These are phyloP conservation scores for Herpetomonas samuelpessoai DNA, from an alignment of 208 protist species.

Conservation along the genomic window DNA sequence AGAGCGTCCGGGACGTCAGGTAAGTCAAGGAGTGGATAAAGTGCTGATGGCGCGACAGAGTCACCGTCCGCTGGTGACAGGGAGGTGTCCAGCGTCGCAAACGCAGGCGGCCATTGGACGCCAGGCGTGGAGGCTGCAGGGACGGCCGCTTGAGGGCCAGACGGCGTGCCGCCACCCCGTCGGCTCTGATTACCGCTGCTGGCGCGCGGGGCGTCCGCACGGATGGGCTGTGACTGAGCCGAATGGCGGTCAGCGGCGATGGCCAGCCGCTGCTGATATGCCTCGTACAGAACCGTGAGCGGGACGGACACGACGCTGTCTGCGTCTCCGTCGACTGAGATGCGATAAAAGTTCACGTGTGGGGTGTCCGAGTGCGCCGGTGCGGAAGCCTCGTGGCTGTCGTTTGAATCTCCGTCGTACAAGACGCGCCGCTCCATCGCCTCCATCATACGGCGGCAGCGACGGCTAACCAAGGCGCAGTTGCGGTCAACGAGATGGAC, in stretches of 20 bases:
- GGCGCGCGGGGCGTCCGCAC: no score
- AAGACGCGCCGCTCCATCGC: constrained; percentile 21
- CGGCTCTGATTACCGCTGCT: neutral
- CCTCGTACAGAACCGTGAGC: neutral
- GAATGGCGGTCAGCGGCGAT: no score
- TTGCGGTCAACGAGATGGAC: constrained; percentile 61
- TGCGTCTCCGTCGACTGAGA: neutral
- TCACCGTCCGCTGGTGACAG: no score
- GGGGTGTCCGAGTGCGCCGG: neutral
- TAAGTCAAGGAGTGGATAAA: constrained; percentile 52
- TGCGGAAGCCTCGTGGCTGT: constrained; percentile 3
- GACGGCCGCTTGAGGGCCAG: no score
- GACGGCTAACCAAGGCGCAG: constrained; percentile 53
- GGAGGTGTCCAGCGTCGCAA: neutral
- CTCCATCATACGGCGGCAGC: constrained; percentile 26
- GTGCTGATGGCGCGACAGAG: neutral
- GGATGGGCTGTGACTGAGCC: no score
- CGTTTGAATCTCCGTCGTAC: neutral
- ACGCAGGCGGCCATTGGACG: neutral
- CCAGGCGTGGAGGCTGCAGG: neutral
- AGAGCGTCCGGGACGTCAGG: constrained; percentile 34
- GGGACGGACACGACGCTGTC: neutral
- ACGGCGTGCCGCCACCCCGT: neutral
- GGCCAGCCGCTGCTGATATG: neutral
- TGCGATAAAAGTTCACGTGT: neutral